Conservation (phyloP, 306 rosid species). For the Gynostemma pentaphyllum region DNA sequence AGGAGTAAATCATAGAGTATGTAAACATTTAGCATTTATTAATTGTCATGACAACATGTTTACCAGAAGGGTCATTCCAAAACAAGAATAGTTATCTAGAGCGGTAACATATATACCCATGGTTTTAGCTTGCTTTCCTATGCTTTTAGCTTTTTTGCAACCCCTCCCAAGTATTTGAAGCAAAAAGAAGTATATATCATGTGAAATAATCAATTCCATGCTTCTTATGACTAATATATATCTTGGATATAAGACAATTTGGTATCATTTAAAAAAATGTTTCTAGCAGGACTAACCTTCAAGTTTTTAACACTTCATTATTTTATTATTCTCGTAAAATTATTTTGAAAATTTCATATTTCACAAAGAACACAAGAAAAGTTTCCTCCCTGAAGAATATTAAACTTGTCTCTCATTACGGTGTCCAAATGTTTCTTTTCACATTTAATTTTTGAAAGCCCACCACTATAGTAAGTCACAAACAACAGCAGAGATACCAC, state of each 20-base stretch:
- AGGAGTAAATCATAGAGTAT: neutral
- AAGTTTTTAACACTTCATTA: neutral
- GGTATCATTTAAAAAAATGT: neutral
- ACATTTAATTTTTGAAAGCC: too few relatives aligned
- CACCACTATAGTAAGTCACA: too few relatives aligned
- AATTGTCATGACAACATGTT: neutral
- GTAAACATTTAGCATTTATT: constrained; percentile 3
- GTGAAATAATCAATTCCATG: neutral
- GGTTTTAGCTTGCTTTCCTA: neutral
- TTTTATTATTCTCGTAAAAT: too few relatives aligned
- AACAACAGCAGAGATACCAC: too few relatives aligned
- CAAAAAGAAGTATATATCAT: neutral
- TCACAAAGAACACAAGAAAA: too few relatives aligned
- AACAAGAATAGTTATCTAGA: neutral
- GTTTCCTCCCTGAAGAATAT: too few relatives aligned
- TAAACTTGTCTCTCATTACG: too few relatives aligned
- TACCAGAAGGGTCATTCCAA: neutral
- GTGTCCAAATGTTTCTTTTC: too few relatives aligned
- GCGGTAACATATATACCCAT: neutral
- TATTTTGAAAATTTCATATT: too few relatives aligned
- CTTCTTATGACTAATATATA: neutral
- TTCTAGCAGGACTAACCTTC: neutral
- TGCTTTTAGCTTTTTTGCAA: neutral
- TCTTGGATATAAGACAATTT: too few relatives aligned
- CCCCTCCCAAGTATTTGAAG: neutral